These are phyloP conservation scores for Noccaea caerulescens DNA, from an alignment of 345 rosid species.

Conservation along the genomic window DNA sequence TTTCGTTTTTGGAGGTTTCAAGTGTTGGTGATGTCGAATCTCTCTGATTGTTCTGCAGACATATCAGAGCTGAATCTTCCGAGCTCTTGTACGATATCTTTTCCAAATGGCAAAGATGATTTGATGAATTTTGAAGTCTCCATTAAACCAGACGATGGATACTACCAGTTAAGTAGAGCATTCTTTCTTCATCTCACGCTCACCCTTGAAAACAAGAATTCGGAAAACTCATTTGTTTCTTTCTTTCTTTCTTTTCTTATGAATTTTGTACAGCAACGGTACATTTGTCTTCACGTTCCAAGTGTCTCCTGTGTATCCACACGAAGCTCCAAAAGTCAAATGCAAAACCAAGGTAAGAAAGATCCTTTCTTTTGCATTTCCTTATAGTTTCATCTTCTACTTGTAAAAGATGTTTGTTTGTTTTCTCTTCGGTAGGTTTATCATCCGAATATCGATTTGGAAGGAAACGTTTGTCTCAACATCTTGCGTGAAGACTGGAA, in stretches of 20 bases:
- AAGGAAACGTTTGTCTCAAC: slow-evolving; percentile 95
- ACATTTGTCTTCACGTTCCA: slow-evolving; percentile 83
- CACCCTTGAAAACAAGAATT: neutral
- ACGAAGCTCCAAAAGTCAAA: slow-evolving; percentile 95
- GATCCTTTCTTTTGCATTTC: neutral
- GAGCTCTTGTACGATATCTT: slow-evolving; percentile 64
- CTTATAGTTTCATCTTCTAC: neutral
- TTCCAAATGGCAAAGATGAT: slow-evolving; percentile 82
- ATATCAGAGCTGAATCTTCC: slow-evolving; percentile 81
- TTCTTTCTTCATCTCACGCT: neutral
- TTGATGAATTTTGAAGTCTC: slow-evolving; percentile 84
- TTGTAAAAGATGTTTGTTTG: neutral
- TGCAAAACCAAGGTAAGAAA: slow-evolving; percentile 90
- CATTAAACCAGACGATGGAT: slow-evolving; percentile 86
- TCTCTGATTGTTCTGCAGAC: slow-evolving; percentile 46
- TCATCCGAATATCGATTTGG: slow-evolving; percentile 98
- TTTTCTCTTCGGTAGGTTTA: slow-evolving; percentile 57
- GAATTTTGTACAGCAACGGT: slow-evolving; percentile 59
- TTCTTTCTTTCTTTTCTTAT: slow-evolving; percentile 12
- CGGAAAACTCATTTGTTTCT: slow-evolving; percentile 1
- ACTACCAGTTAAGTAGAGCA: slow-evolving; percentile 62
- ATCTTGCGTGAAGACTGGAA: slow-evolving; percentile 98
- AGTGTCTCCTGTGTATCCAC: slow-evolving; percentile 89
- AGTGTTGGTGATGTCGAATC: neutral
- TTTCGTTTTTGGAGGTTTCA: neutral